Percentiles rank a stretch among this genome's conserved stretches.
Conservation (phyloP, 2,329 filamentous ascomycete genomes). For the Neopestalotiopsis sp. region DNA sequence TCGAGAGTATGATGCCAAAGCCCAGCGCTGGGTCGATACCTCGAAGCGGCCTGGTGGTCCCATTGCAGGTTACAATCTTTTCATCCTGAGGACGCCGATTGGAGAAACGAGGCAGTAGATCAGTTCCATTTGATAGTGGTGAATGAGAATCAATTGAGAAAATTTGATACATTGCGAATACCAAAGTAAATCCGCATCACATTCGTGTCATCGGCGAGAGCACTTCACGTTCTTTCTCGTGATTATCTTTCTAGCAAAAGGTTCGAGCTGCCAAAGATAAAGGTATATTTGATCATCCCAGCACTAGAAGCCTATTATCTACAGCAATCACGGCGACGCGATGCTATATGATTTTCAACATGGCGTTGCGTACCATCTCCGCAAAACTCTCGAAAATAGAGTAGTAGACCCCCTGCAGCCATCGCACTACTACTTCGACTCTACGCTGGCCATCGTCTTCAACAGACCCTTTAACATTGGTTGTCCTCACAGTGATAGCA, state of each 20-base stretch:
- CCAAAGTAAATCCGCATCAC: too few relatives aligned
- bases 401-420: constrained; percentile 77
- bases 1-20: constrained; percentile 1
- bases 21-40: background rate
- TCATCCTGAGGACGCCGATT: background rate
- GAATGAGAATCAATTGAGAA: background rate
- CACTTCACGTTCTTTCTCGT: too few relatives aligned
- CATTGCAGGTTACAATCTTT: background rate
- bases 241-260: too few relatives aligned
- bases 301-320: background rate
- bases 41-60: background rate
- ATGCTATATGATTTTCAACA: constrained; percentile 14
- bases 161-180: background rate
- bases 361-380: constrained; percentile 64
- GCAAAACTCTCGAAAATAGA: constrained; percentile 86
- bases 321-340: background rate
- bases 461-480: constrained; percentile 23
- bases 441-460: constrained; percentile 33
- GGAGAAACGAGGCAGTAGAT: background rate
- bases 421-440: constrained; percentile 63
- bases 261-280: too few relatives aligned
- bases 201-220: too few relatives aligned
- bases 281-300: too few relatives aligned
- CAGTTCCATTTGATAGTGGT: background rate
- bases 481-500: constrained; percentile 53